Evolutionary conservation across 495 filamentous ascomycete genomes (phyloP).

Genomic region (Podospora conica): DNA sequence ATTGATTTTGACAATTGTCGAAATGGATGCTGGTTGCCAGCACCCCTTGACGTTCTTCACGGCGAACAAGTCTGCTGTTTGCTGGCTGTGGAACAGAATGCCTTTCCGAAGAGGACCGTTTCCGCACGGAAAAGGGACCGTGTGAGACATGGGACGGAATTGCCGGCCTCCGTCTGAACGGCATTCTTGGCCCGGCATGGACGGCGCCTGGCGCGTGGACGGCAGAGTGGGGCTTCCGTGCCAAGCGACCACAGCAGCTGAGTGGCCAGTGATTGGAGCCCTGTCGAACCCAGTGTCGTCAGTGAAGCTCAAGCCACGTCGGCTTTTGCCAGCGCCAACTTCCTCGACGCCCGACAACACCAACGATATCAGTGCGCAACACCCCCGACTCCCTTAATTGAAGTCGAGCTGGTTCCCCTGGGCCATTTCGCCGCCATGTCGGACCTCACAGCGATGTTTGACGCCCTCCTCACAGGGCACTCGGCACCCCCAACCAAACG

Average conservation of each 20-base stretch:
- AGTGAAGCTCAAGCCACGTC: not conserved
- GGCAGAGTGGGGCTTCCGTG: not conserved
- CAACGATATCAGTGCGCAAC: not conserved
- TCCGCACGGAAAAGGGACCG: not conserved
- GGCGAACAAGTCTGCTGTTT: not conserved
- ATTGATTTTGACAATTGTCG: not conserved
- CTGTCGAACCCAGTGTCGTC: not conserved
- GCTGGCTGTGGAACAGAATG: not conserved
- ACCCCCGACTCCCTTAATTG: not conserved
- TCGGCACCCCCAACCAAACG: conserved; percentile 38
- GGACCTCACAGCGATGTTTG: conserved; percentile 67
- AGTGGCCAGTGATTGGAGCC: not conserved
- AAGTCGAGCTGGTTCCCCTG: not conserved
- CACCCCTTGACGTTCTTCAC: not conserved
- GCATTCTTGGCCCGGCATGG: not conserved
- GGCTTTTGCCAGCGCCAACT: not conserved
- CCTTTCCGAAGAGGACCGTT: not conserved
- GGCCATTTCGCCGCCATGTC: conserved; percentile 42
- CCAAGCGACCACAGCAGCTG: not conserved
- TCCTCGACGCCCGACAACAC: not conserved
- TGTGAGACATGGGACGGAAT: not conserved
- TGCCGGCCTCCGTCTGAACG: not conserved
- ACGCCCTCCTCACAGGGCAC: conserved; percentile 57
- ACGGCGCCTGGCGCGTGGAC: not conserved
- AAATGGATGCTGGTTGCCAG: not conserved